A percentile compares a stretch with the other conserved stretches of the same genome.
These are phyloP conservation scores for Arachis monticola DNA, from an alignment of 331 rosid species.

Conservation along the genomic window DNA sequence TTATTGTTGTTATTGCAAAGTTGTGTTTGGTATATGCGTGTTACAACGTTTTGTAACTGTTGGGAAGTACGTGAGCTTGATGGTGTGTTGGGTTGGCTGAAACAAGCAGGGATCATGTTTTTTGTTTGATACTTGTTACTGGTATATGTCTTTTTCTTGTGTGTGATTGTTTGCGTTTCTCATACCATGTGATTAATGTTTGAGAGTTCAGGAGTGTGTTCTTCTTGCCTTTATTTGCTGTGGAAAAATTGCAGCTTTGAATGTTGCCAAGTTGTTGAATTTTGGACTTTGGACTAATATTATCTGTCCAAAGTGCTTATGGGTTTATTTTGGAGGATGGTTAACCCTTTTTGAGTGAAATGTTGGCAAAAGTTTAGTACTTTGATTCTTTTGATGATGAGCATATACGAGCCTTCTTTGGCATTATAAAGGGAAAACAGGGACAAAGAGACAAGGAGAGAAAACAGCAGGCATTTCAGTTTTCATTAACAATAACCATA, in stretches of 20 bases:
- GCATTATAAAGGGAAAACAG: constrained; percentile 17
- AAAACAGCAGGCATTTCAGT: constrained; percentile 32
- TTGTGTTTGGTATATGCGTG: constrained; percentile 71
- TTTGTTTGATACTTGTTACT: constrained; percentile 27
- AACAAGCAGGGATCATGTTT: constrained; percentile 81
- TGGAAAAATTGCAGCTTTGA: not conserved
- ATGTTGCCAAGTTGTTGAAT: constrained; percentile 1
- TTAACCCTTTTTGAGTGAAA: not conserved
- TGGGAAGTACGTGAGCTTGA: constrained; percentile 50
- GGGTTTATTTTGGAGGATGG: constrained; percentile 27
- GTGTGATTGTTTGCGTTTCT: constrained; percentile 32
- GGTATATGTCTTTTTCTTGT: not conserved
- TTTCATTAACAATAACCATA: too few species aligned
- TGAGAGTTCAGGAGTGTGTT: not conserved
- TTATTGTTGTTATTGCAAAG: constrained; percentile 64
- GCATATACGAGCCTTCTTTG: constrained; percentile 34
- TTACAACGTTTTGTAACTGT: constrained; percentile 62
- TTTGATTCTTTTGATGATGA: constrained; percentile 44
- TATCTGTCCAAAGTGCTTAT: not conserved
- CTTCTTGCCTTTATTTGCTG: constrained; percentile 26
- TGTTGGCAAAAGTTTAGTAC: constrained; percentile 41
- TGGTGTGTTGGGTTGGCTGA: constrained; percentile 71
- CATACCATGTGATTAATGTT: constrained; percentile 40
- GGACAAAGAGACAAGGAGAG: constrained; percentile 24
- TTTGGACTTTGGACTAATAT: constrained; percentile 18